Conservation (phyloP, 768 basidiomycete genomes). For the Boletus patriciae region DNA sequence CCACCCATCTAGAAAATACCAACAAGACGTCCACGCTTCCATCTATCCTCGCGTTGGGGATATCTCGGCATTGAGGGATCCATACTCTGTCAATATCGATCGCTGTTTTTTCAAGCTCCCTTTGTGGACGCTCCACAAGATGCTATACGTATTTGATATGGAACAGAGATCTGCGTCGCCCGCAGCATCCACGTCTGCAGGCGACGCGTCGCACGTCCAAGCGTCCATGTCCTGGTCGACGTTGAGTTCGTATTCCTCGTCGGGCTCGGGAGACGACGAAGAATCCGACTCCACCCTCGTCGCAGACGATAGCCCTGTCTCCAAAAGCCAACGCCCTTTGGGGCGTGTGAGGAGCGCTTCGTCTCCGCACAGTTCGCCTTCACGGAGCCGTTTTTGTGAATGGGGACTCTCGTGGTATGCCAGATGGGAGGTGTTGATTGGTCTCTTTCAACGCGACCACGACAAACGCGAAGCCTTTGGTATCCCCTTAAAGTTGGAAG, state of each 20-base stretch:
- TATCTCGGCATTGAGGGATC: conserved; percentile 56
- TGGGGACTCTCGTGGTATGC: conserved; percentile 55
- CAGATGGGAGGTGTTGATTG: conserved; percentile 53
- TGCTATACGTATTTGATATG: conserved; percentile 62
- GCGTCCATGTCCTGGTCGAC: conserved; percentile 22
- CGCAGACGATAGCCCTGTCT: conserved; percentile 40
- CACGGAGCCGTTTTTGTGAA: conserved; percentile 17
- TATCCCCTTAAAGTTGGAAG: background rate
- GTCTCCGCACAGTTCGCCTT: conserved; percentile 4
- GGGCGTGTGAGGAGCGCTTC: conserved; percentile 7
- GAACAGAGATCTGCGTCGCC: conserved; percentile 30
- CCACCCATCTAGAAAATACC: conserved; percentile 2
- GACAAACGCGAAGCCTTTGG: conserved; percentile 12
- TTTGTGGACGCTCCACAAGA: conserved; percentile 66
- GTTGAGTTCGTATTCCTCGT: conserved; percentile 20
- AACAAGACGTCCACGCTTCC: conserved; percentile 25
- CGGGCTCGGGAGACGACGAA: conserved; percentile 26
- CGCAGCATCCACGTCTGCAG: conserved; percentile 10
- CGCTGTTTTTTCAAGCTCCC: conserved; percentile 56
- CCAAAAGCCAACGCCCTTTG: background rate
- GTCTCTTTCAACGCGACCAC: conserved; percentile 38
- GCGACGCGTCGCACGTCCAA: conserved; percentile 5
- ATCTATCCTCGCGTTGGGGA: conserved; percentile 65
- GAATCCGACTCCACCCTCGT: conserved; percentile 61
- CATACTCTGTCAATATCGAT: conserved; percentile 56